Evolutionary conservation across 331 rosid species (phyloP).

Genomic region (Pyrus hybrid): DNA sequence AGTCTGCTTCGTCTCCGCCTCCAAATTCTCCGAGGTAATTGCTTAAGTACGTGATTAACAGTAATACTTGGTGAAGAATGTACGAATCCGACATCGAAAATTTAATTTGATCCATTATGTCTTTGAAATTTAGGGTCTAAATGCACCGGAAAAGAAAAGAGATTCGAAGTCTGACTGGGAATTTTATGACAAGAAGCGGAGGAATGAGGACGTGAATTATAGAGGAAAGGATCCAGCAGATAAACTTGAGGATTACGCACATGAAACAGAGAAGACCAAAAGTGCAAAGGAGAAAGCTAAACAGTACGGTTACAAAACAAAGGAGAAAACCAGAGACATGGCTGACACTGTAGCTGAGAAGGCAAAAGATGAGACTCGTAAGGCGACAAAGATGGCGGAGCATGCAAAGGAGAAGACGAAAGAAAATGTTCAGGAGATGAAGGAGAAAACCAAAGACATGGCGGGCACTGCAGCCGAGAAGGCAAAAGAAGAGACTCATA

Average conservation of each 20-base stretch:
- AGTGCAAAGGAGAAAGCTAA: slow-evolving; percentile 1
- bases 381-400: slow-evolving; percentile 22
- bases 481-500: slow-evolving; percentile 5
- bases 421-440: slow-evolving; percentile 8
- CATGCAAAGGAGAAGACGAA: slow-evolving; percentile 13
- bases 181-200: slow-evolving; percentile 5
- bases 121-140: slow-evolving; percentile 29
- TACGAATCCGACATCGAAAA: not conserved
- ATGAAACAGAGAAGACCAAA: not conserved
- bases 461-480: not conserved
- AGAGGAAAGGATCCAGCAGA: not conserved
- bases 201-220: not conserved
- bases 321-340: slow-evolving; percentile 9
- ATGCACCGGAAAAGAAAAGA: slow-evolving; percentile 19
- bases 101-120: not conserved
- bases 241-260: not conserved
- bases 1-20: slow-evolving; percentile 35
- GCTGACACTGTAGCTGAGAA: not conserved
- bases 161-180: slow-evolving; percentile 20
- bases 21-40: slow-evolving; percentile 42
- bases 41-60: not conserved
- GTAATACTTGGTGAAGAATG: not conserved
- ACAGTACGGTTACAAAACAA: slow-evolving; percentile 10
- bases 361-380: slow-evolving; percentile 20
- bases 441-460: slow-evolving; percentile 7